Evolutionary conservation across 2,329 filamentous ascomycete genomes (phyloP), one percentile per base, ranked within the genome.

Genomic region (Alternaria longipes): DNA sequence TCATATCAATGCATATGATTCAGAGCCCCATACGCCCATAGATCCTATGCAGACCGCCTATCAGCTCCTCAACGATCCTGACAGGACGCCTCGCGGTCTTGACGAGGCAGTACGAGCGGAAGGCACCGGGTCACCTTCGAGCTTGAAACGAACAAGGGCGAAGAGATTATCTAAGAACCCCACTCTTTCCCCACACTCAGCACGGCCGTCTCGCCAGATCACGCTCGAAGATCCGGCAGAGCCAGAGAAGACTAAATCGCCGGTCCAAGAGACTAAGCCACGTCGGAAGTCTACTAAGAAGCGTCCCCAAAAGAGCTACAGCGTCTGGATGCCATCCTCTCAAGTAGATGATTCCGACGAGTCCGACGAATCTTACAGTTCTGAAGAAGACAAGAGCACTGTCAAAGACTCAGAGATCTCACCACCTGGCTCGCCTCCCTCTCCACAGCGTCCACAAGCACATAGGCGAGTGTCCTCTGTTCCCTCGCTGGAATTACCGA

Each of bases 391-490:
- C 54, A 63, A 70, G 4, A 59, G 63, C 5, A 69, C 68, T 42
- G 52, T 67, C 8, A 65, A 66, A 32, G 66, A 68, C 12, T 64
- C 63, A 8, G 41, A 58, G 20, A 38, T 62, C 18, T 70, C 70
- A 14, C 69, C 70, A 6, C 70, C 70, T 49, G 69, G 64, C 51
- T 71, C 70, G 7, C 65, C 68, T 28, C 67, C 69, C 30, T 63
- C 63, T 28, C 65, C 71, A n/a, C 54, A 60, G 49, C 76, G 80
- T 46, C 80, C 80, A 32, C 62, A 70, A 45, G 67, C 78, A 55
- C 81, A 82, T 63, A 73, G 80, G 47, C 74, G 81, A 38, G 80
- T 81, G 5, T 84, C 82, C n/a, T 84, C 82, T 14, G 81, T 83
- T 8, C 82, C 83, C 26, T 79, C 80, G 18, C 59, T 79, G 65